Conservation (phyloP, 768 basidiomycete species). For the Termitomyces sp. region DNA sequence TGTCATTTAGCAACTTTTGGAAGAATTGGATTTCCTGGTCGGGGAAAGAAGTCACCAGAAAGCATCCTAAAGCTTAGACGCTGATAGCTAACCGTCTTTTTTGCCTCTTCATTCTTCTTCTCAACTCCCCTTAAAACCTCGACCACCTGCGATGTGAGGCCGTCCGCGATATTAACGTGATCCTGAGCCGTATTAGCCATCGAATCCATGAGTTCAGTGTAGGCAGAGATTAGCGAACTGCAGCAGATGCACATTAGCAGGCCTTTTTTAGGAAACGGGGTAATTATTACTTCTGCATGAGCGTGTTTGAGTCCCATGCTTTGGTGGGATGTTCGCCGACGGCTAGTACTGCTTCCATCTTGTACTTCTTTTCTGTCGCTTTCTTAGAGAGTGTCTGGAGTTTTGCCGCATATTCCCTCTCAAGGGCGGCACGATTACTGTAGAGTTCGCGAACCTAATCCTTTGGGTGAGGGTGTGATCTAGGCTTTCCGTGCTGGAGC, state of each 20-base stretch:
- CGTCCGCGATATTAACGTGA: constrained; percentile 66
- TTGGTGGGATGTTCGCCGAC: constrained; percentile 72
- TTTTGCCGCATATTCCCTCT: constrained; percentile 78
- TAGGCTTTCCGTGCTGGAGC: constrained; percentile 18
- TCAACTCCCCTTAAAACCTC: constrained; percentile 63
- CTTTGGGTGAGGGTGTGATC: neutral
- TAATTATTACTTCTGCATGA: constrained; percentile 49
- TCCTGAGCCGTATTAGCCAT: constrained; percentile 63
- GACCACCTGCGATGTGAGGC: constrained; percentile 54
- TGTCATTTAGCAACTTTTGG: constrained; percentile 66
- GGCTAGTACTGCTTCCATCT: constrained; percentile 50
- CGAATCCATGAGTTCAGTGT: constrained; percentile 63
- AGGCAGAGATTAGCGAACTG: constrained; percentile 76
- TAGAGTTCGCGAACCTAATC: constrained; percentile 72
- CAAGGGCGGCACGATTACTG: constrained; percentile 60
- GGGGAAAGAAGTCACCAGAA: constrained; percentile 7
- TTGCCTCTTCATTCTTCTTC: constrained; percentile 60
- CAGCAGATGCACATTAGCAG: constrained; percentile 11
- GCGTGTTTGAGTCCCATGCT: constrained; percentile 47
- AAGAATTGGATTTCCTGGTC: constrained; percentile 68
- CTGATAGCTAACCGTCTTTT: constrained; percentile 56
- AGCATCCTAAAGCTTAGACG: constrained; percentile 3
- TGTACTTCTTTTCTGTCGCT: constrained; percentile 69
- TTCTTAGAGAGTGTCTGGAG: constrained; percentile 66
- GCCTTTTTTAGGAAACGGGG: constrained; percentile 3